A percentile compares a stretch with the other conserved stretches of the same genome.
Evolutionary conservation across 306 rosid genomes (phyloP).

Genomic region (Cucumis melo): DNA sequence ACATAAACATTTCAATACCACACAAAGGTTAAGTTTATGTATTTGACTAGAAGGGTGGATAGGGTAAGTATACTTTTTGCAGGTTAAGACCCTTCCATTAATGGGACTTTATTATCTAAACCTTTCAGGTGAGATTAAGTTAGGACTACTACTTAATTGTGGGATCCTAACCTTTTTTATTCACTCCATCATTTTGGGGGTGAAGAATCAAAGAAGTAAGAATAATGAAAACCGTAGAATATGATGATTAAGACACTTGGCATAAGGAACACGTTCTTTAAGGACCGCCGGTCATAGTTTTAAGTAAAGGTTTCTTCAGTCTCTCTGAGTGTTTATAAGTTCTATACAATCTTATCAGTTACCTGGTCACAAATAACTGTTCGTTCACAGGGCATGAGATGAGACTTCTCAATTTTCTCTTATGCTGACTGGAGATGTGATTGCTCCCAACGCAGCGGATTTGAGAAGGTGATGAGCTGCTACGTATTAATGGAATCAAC

Average conservation of each 20-base stretch:
- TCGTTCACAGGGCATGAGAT: slow-evolving; percentile 69
- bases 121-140: background rate
- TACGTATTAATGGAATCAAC: slow-evolving; percentile 34
- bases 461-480: slow-evolving; percentile 24
- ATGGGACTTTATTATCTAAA: background rate
- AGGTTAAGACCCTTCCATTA: background rate
- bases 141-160: background rate
- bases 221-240: background rate
- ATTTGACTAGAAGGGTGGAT: background rate
- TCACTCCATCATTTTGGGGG: background rate
- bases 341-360: background rate
- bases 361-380: slow-evolving; percentile 85
- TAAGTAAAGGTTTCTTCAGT: background rate
- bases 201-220: background rate
- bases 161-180: background rate
- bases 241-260: background rate
- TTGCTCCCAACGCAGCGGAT: slow-evolving; percentile 41
- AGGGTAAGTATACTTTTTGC: background rate
- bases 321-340: background rate
- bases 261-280: background rate
- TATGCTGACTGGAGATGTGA: slow-evolving; percentile 81
- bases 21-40: background rate
- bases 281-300: background rate
- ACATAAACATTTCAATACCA: background rate
- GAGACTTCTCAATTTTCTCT: slow-evolving; percentile 80